Conservation (phyloP, 2,329 filamentous ascomycete genomes). For the Aspergillus pseudoterreus region DNA sequence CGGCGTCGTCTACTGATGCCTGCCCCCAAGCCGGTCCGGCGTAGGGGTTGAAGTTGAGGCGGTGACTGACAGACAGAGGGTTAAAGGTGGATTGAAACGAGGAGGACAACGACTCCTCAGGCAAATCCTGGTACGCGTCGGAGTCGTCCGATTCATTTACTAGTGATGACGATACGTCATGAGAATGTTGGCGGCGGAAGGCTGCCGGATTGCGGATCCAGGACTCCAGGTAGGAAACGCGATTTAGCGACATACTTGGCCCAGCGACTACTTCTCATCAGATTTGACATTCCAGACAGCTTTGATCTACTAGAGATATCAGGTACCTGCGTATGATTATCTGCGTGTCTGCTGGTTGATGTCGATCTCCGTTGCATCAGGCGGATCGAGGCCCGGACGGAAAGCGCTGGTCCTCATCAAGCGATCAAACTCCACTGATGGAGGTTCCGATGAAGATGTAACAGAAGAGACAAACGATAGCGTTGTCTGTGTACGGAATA, state of each 20-base stretch:
- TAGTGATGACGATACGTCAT: slow-evolving; percentile 14
- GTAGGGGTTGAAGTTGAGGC: slow-evolving; percentile 43
- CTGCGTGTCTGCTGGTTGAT: too few relatives aligned
- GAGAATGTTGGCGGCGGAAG: slow-evolving; percentile 22
- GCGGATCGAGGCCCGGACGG: too few relatives aligned
- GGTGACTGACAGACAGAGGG: slow-evolving; percentile 20
- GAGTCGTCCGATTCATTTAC: slow-evolving; percentile 22
- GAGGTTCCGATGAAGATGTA: too few relatives aligned
- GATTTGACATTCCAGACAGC: neutral
- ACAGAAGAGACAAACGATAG: too few relatives aligned
- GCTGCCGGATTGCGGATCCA: slow-evolving; percentile 36
- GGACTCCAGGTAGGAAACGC: slow-evolving; percentile 42
- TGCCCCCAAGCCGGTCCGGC: slow-evolving; percentile 37
- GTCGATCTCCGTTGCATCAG: too few relatives aligned
- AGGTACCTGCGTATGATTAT: neutral
- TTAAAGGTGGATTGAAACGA: slow-evolving; percentile 34
- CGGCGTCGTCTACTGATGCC: slow-evolving; percentile 22
- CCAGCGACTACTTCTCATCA: neutral
- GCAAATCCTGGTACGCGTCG: slow-evolving; percentile 27
- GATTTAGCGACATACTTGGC: slow-evolving; percentile 39
- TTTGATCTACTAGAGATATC: neutral
- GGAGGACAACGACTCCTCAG: slow-evolving; percentile 27
- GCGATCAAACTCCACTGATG: too few relatives aligned
- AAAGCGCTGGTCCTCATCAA: too few relatives aligned
- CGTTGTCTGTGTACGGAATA: too few relatives aligned